Evolutionary conservation across 1,284 basidiomycete genomes (phyloP), one percentile per base, ranked within the genome.

Genomic region (Boletus austroedulis): DNA sequence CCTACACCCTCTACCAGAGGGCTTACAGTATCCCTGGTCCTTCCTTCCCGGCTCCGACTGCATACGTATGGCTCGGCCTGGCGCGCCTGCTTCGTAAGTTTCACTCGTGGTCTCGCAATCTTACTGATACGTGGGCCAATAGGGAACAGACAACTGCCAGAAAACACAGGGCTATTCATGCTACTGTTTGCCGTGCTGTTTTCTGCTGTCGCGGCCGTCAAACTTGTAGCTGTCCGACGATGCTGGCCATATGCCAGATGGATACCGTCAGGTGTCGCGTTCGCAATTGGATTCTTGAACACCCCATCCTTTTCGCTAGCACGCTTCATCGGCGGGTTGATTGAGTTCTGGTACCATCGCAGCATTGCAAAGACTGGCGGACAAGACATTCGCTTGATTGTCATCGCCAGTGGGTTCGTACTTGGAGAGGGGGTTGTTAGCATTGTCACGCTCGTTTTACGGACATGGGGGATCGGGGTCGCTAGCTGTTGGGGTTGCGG

Each of bases 231-330:
- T 21, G 72, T 77, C 28, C 77, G 74, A 48, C 77, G 74, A 55
- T 76, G 77, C 36, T 67, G 76, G 48, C 76, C 76, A 61, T 83
- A 82, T 67, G 80, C 84, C 21, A 84, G 82, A 52, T 93, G 86
- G 83, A 85, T 97, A 41, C 94, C 94, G 2, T 95, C 92, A 0
- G 94, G 94, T 32, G 87, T 94, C 29, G 92, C 92, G 1, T 94
- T 94, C 65, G 89, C 90, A 9, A 90, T 92, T 63, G 90, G 94
- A 0, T 96, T 98, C 76, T 81, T 98, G 69, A 98, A 98, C 71
- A 94, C 95, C 2, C 95, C 96, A 5, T 93, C 92, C 9, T 98
- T 98, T 77, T 94, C 93, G 6, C 82, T 98, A 53, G 94, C 95
- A 1, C 85, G 95, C 50, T 79, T 98, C 29, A 81, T 97, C 50